phyloP scores from a whole-genome alignment of 1,284 basidiomycete genomes.

The Porogramme epimiltina region DNA sequence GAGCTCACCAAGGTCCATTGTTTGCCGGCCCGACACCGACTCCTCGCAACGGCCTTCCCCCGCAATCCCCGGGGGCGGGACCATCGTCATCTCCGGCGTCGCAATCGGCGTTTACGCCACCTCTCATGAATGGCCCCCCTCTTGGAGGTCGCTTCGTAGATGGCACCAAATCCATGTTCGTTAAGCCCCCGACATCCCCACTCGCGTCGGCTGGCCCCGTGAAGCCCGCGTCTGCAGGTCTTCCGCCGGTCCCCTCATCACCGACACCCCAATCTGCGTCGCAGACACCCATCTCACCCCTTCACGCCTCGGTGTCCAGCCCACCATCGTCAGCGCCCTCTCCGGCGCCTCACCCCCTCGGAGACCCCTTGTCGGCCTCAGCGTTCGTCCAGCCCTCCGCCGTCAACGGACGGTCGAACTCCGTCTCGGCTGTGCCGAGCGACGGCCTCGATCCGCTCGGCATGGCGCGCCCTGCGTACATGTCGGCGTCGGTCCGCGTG shows the following conservation, averaged over 20 bases:
- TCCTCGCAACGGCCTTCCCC: slow-evolving; percentile 29
- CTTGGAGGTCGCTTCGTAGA: slow-evolving; percentile 68
- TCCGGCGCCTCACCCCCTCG: slow-evolving; percentile 24
- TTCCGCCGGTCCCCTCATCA: slow-evolving; percentile 12
- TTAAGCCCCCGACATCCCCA: slow-evolving; percentile 47
- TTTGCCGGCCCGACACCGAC: slow-evolving; percentile 15
- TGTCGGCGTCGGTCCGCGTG: slow-evolving; percentile 69
- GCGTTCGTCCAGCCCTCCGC: slow-evolving; percentile 10
- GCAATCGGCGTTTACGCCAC: slow-evolving; percentile 25
- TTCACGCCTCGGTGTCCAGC: slow-evolving; percentile 20
- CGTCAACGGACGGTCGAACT: slow-evolving; percentile 23
- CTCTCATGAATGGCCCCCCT: slow-evolving; percentile 45
- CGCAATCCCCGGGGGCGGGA: slow-evolving; percentile 56
- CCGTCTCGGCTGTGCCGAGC: slow-evolving; percentile 21
- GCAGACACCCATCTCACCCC: slow-evolving; percentile 23
- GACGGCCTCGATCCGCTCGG: slow-evolving; percentile 63
- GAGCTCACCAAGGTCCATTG: slow-evolving; percentile 4
- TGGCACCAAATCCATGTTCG: slow-evolving; percentile 77
- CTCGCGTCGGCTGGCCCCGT: slow-evolving; percentile 21
- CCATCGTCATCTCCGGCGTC: slow-evolving; percentile 38
- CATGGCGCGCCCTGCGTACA: slow-evolving; percentile 53
- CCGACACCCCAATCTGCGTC: slow-evolving; percentile 20
- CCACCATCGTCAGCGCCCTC: slow-evolving; percentile 8
- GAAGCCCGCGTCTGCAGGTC: slow-evolving; percentile 7
- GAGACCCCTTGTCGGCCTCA: slow-evolving; percentile 24